A percentile compares a stretch with the other conserved stretches of the same genome.
phyloP scores from a whole-genome alignment of 2,329 filamentous ascomycete genomes.

The Ascocoryne sarcoides region DNA sequence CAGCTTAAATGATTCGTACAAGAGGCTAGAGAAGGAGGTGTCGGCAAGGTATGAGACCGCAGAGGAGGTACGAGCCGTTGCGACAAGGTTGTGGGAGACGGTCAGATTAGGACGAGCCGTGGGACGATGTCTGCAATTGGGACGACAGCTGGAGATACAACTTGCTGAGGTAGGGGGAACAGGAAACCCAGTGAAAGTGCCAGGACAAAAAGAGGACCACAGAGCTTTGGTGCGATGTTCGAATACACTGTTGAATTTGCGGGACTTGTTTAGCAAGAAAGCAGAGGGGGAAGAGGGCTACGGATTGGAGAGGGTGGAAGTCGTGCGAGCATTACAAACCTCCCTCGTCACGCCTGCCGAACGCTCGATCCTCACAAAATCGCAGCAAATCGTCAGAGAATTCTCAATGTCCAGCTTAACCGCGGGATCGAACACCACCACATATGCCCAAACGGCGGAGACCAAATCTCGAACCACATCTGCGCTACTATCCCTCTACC shows the following conservation, averaged over 20 bases:
- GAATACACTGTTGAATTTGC: conserved; percentile 66
- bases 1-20: conserved; percentile 75
- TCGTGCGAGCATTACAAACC: conserved; percentile 61
- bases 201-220: conserved; percentile 52
- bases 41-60: conserved; percentile 77
- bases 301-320: conserved; percentile 65
- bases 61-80: conserved; percentile 69
- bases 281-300: conserved; percentile 65
- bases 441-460: conserved; percentile 62
- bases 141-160: conserved; percentile 80
- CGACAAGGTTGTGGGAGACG: conserved; percentile 71
- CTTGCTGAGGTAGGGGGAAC: conserved; percentile 53
- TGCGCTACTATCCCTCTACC: conserved; percentile 67
- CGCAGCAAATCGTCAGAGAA: conserved; percentile 73
- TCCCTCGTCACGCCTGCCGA: conserved; percentile 65
- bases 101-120: conserved; percentile 69
- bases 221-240: conserved; percentile 73
- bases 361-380: conserved; percentile 59
- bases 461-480: conserved; percentile 64
- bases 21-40: conserved; percentile 78
- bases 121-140: conserved; percentile 69
- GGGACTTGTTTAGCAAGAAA: conserved; percentile 62
- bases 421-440: conserved; percentile 38
- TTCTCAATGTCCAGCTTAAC: conserved; percentile 63
- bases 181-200: conserved; percentile 29